Percentiles rank a stretch among this genome's conserved stretches.
Conservation (phyloP, 441 rosid species). For the Raphanus hybrid region DNA sequence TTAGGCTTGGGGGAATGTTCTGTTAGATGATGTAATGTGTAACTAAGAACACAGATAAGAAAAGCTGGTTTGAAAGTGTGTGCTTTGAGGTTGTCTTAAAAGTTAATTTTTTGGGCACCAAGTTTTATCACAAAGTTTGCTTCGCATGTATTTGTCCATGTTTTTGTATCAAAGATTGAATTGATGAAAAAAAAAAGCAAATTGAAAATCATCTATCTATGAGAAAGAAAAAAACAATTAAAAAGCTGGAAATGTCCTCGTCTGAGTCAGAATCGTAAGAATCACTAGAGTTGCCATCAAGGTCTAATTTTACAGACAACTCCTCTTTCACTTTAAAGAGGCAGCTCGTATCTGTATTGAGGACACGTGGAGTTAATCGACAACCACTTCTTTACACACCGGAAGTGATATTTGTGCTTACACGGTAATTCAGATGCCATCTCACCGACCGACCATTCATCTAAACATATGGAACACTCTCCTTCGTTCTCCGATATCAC, state of each 20-base stretch:
- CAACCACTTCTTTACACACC: conserved; percentile 72
- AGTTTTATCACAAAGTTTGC: neutral
- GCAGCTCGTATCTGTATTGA: conserved; percentile 66
- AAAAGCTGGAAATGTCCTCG: too few species aligned
- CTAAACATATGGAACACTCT: conserved; percentile 63
- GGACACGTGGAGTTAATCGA: conserved; percentile 73
- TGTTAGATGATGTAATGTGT: neutral
- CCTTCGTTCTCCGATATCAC: conserved; percentile 35
- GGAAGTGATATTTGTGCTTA: conserved; percentile 66
- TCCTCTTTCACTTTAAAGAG: conserved; percentile 44
- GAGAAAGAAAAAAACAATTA: too few species aligned
- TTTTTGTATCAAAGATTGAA: neutral
- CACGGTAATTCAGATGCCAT: conserved; percentile 73
- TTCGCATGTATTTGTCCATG: neutral
- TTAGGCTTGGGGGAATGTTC: neutral
- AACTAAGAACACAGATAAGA: neutral
- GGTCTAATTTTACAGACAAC: conserved; percentile 35
- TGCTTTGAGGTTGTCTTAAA: neutral
- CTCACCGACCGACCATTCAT: conserved; percentile 53
- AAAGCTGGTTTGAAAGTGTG: neutral
- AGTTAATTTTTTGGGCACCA: neutral
- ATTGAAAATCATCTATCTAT: neutral
- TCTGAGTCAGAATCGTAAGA: neutral
- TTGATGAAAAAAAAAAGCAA: neutral
- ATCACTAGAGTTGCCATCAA: neutral